Percentiles rank a stretch among this genome's conserved stretches.
These are phyloP conservation scores for Microcera coccophila DNA, from an alignment of 2,329 filamentous ascomycete genomes.

Conservation along the genomic window DNA sequence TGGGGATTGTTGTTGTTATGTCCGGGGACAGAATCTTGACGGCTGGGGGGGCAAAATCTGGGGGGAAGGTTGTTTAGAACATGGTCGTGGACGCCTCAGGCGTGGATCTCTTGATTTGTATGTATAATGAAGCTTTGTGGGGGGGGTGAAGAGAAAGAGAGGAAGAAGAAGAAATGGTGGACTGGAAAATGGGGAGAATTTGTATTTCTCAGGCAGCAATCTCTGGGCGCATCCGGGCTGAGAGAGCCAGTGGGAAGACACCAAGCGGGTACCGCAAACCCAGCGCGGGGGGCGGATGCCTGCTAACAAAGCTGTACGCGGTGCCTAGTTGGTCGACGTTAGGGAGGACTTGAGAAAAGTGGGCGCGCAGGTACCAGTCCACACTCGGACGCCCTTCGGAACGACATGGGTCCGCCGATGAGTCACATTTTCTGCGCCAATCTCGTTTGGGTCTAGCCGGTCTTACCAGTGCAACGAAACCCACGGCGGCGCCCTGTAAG, in stretches of 20 bases:
- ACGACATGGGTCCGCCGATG: constrained; percentile 30
- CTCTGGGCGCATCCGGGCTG: constrained; percentile 3
- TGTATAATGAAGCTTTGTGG: constrained; percentile 24
- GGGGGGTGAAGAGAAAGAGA: constrained; percentile 35
- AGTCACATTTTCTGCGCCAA: constrained; percentile 33
- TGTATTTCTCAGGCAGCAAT: constrained; percentile 49
- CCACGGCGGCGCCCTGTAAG: constrained; percentile 21
- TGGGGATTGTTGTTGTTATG: constrained; percentile 40
- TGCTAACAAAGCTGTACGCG: constrained; percentile 14
- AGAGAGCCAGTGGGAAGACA: constrained; percentile 10
- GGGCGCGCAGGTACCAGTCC: constrained; percentile 14
- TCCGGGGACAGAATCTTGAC: constrained; percentile 53
- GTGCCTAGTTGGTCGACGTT: not conserved
- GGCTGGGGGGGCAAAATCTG: constrained; percentile 35
- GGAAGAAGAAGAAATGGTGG: constrained; percentile 26
- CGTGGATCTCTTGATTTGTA: constrained; percentile 32
- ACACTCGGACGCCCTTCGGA: constrained; percentile 20
- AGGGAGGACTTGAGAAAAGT: not conserved
- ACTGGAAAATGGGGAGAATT: constrained; percentile 32
- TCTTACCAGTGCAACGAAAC: constrained; percentile 17
- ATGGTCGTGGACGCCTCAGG: constrained; percentile 49
- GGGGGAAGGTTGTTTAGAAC: constrained; percentile 50
- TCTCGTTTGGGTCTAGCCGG: constrained; percentile 28
- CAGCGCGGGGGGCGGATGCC: constrained; percentile 18
- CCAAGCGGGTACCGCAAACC: constrained; percentile 9